phyloP scores from a whole-genome alignment of 805 yeast species.

The Ogataea minuta region DNA sequence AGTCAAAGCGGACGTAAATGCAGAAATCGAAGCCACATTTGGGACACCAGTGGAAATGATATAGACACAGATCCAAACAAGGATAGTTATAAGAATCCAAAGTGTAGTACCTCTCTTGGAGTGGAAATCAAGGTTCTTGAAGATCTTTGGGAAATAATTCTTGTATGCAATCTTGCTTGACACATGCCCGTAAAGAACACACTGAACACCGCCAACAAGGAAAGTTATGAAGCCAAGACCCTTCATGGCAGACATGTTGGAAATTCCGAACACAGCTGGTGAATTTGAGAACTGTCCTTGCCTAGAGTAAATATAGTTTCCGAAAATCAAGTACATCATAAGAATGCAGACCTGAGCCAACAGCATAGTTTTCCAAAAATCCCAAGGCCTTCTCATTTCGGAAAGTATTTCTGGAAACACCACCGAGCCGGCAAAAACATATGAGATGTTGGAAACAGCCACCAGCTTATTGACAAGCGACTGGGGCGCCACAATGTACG shows the following conservation, averaged over 20 bases:
- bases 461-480: constrained; percentile 33
- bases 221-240: constrained; percentile 40
- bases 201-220: constrained; percentile 42
- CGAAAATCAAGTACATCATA: constrained; percentile 40
- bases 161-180: constrained; percentile 45
- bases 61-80: constrained; percentile 19
- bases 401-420: constrained; percentile 48
- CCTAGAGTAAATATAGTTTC: constrained; percentile 42
- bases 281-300: constrained; percentile 46
- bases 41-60: constrained; percentile 29
- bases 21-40: constrained; percentile 26
- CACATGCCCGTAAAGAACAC: constrained; percentile 45
- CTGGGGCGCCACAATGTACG: constrained; percentile 18
- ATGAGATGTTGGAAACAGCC: constrained; percentile 45
- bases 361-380: constrained; percentile 48
- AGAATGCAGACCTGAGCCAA: constrained; percentile 42
- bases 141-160: constrained; percentile 36
- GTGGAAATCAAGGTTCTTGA: constrained; percentile 35
- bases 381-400: constrained; percentile 48
- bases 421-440: constrained; percentile 51
- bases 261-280: constrained; percentile 46
- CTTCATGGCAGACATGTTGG: constrained; percentile 28
- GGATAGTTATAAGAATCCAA: constrained; percentile 17
- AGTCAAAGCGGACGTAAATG: constrained; percentile 28
- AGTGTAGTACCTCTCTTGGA: constrained; percentile 31